Conservation (phyloP, 768 basidiomycete genomes). For the Leucocoprinus sp. region DNA sequence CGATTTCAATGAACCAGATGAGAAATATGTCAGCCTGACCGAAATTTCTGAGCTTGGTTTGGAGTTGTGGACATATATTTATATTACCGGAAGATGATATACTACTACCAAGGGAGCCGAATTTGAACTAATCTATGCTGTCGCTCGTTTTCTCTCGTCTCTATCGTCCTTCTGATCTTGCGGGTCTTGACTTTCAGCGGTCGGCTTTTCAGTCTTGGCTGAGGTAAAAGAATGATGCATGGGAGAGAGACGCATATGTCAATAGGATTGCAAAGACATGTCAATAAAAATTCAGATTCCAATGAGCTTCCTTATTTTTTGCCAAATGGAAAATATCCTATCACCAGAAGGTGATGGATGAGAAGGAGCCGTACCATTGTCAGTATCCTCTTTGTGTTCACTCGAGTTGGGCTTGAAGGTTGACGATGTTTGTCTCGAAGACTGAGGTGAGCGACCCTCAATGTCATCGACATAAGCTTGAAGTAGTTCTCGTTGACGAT, state of each 20-base stretch:
- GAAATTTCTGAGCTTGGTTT: slow-evolving; percentile 1
- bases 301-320: slow-evolving; percentile 60
- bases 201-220: slow-evolving; percentile 18
- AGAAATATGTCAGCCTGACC: not conserved
- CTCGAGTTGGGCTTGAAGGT: slow-evolving; percentile 14
- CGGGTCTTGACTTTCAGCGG: slow-evolving; percentile 21
- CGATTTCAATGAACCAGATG: slow-evolving; percentile 11
- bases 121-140: slow-evolving; percentile 20
- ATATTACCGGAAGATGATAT: slow-evolving; percentile 5
- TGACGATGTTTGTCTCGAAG: slow-evolving; percentile 3
- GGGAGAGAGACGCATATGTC: slow-evolving; percentile 1
- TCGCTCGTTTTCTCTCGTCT: slow-evolving; percentile 41
- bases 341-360: slow-evolving; percentile 48
- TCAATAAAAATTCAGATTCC: slow-evolving; percentile 57
- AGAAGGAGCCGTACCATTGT: slow-evolving; percentile 77
- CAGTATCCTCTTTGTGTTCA: slow-evolving; percentile 22
- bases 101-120: slow-evolving; percentile 4
- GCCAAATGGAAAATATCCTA: slow-evolving; percentile 66
- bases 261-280: slow-evolving; percentile 23
- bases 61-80: slow-evolving; percentile 10
- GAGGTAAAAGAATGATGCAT: slow-evolving; percentile 18
- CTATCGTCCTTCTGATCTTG: slow-evolving; percentile 33
- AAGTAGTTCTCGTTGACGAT: slow-evolving; percentile 78
- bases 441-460: slow-evolving; percentile 45
- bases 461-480: slow-evolving; percentile 89